These are phyloP conservation scores for Pouteria glomerata DNA, from an alignment of 148 eudicot species.

Conservation along the genomic window DNA sequence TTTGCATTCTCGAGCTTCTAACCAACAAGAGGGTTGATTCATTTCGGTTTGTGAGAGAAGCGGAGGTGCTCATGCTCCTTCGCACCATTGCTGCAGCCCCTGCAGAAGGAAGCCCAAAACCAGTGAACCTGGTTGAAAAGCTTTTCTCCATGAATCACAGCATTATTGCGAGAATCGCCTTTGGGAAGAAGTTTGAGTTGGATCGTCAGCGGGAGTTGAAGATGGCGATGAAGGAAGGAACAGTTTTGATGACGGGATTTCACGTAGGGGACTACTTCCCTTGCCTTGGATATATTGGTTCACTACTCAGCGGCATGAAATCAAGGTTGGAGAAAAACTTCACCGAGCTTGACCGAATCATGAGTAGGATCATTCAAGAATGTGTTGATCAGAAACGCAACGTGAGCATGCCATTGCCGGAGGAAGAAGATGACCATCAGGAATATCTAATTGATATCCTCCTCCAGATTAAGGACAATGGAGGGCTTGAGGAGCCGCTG, in stretches of 20 bases:
- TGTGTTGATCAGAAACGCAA: background rate
- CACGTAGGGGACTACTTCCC: conserved; percentile 2
- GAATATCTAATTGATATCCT: conserved; percentile 10
- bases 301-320: background rate
- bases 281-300: background rate
- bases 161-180: background rate
- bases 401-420: background rate
- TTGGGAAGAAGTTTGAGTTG: background rate
- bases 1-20: conserved; percentile 5
- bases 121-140: background rate
- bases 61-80: background rate
- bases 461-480: conserved; percentile 2
- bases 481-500: conserved; percentile 5
- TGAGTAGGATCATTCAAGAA: background rate
- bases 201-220: background rate
- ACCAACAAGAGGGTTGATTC: background rate
- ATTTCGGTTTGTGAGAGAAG: background rate
- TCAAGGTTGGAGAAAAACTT: background rate
- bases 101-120: no score
- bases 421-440: no score
- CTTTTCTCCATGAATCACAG: background rate
- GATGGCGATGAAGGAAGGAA: conserved; percentile 5
- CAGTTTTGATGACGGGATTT: background rate
- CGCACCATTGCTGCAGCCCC: background rate
- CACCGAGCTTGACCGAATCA: background rate